Evolutionary conservation across 202 grass and related monocot genomes (phyloP), one percentile per base, ranked within the genome.

Genomic region (Tripidium arundinaceum): DNA sequence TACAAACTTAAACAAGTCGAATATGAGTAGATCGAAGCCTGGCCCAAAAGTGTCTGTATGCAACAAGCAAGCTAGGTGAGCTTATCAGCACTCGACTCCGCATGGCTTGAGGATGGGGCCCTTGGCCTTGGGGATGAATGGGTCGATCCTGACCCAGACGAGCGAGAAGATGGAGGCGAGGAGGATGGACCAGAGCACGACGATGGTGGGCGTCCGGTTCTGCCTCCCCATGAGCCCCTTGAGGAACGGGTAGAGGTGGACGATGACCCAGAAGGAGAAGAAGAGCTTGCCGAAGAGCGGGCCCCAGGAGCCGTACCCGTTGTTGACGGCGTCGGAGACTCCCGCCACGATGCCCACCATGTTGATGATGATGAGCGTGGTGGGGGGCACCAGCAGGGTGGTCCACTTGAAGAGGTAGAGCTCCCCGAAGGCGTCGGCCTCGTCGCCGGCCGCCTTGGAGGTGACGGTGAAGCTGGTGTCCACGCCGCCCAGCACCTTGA

Each of bases 321-420:
- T 98, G 83, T 98, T 98, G 60, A 93, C 89, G n/a, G 95, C 95
- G 79, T 98, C 92, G 0, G 95, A 98, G 3, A 98, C 95, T 1
- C 95, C 92, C 1, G 92, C 92, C 4, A 98, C 92, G 52, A 98
- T 93, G 25, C 92, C 90, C 33, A 98, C 95, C 92, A 98, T 98
- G 88, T 98, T 98, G 82, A 98, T 87, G 80, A 98, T 94, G 78
- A 98, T 98, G 68, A 94, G 90, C 14, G 92, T 98, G 10, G 95
- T 98, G 14, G 92, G 92, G 0, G 90, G 90, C 27, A 96, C 82
- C 27, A 99, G 82, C 13, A 96, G 82, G 1, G 96, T 96, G 5
- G 96, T 99, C 96, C 96, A 96, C 78, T 99, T 99, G 96, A 96
- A 96, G 70, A 99, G 96, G 87, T 99, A 95, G 29, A 99, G 88